Conservation (phyloP, 495 filamentous ascomycete species). For the Aspergillus asperescens region DNA sequence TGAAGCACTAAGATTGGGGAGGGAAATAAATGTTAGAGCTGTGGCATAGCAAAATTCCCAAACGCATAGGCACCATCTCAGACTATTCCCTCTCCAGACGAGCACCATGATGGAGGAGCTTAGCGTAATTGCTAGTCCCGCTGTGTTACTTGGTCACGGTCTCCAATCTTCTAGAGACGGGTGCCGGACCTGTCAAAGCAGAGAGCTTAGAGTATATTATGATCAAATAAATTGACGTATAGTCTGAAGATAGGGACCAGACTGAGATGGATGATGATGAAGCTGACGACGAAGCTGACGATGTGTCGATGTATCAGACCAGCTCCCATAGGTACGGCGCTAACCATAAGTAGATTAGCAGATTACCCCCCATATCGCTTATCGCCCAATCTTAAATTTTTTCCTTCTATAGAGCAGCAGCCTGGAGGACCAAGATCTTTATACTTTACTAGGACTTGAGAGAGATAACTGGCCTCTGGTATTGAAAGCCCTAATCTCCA, state of each 20-base stretch:
- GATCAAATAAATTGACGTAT: not conserved
- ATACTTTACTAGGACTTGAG: too few species aligned
- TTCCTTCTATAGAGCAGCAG: constrained; percentile 6
- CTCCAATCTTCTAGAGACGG: not conserved
- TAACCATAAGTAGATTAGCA: constrained; percentile 12
- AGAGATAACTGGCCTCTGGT: too few species aligned
- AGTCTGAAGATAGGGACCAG: too few species aligned
- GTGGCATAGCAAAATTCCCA: constrained; percentile 10
- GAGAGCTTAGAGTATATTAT: not conserved
- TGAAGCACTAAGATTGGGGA: constrained; percentile 18
- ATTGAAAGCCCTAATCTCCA: too few species aligned
- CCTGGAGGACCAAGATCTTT: too few species aligned
- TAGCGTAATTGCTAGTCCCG: not conserved
- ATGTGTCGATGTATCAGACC: too few species aligned
- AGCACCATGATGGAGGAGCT: constrained; percentile 7
- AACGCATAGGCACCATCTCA: constrained; percentile 2
- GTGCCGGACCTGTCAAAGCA: too few species aligned
- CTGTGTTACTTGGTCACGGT: not conserved
- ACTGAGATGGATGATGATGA: not conserved
- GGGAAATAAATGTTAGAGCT: constrained; percentile 13
- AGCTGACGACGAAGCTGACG: not conserved
- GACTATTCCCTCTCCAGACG: not conserved
- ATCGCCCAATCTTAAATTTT: constrained; percentile 18
- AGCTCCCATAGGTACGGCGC: not conserved
- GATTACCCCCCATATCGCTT: constrained; percentile 17